Base-by-base conservation (phyloP, 768 basidiomycete genomes). In the Agaricus subrufescens region DNA sequence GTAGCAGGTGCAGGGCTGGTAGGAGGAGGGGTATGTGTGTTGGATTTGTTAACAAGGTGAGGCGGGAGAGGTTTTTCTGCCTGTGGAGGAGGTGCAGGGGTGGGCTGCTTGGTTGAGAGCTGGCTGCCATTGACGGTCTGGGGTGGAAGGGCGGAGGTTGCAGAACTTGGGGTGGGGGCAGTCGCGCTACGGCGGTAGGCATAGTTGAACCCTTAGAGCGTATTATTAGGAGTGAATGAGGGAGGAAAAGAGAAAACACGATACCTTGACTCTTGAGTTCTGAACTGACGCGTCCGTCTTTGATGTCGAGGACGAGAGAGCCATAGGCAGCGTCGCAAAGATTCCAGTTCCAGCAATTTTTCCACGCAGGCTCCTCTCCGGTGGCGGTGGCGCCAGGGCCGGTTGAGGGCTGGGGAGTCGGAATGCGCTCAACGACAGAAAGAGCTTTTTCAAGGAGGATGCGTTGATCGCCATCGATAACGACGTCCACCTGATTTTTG, bases 311-410 rank as follows among this genome's bases (percentile, higher is more conserved):
- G 1, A 97, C 75, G 34, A 99, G 79, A 10, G 85, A 85, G 1
- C 97, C 96, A 58, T 88, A 97, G 2, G 94, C 91, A 5, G 96
- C 96, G 63, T 99, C 97, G 60, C 94, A 94, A 43, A 98, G 73
- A 65, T 98, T 96, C 96, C 96, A 97, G 68, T 97, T 94, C 96
- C 96, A 98, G 68, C 92, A 94, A 68, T 97, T 98, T 72, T 98
- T 99, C 97, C 97, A 99, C 0, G 91, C 86, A 3, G 88, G 85
- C 63, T 98, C 94, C 68, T 99, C 96, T 2, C 81, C 80, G 2
- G 80, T 76, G 8, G 79, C 75, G 1, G 80, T 75, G 7, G 79
- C 75, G 0, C 75, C 77, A 4, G 79, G 76, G 23, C 72, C 75
- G 40, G 71, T 65, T 46, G 77, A 73, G 26, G 80, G 74, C 45